These are phyloP conservation scores for Anethum foeniculum DNA, from an alignment of 140 eudicot species.

Conservation along the genomic window DNA sequence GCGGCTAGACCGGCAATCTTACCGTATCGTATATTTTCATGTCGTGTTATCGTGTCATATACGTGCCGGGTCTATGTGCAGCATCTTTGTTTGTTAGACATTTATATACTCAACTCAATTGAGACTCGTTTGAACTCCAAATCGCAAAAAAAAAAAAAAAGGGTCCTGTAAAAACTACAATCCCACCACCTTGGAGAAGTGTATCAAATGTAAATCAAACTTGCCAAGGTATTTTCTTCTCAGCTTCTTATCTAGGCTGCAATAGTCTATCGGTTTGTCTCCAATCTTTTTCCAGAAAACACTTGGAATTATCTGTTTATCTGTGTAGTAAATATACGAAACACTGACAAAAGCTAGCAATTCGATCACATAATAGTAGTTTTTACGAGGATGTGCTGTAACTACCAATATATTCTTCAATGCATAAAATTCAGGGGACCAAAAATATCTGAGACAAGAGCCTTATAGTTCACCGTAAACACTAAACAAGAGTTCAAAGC, in stretches of 20 bases:
- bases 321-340: slow-evolving; percentile 11
- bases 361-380: not conserved
- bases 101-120: not conserved
- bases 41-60: no score
- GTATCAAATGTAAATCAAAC: not conserved
- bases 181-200: not conserved
- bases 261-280: slow-evolving; percentile 66
- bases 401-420: not conserved
- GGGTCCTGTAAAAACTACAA: not conserved
- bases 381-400: not conserved
- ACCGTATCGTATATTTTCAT: no score
- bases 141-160: not conserved
- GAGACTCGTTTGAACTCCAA: not conserved
- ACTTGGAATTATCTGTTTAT: slow-evolving; percentile 89
- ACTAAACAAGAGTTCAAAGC: not conserved
- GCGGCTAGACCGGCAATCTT: fast-evolving
- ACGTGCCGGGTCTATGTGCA: no score
- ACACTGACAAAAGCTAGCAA: not conserved
- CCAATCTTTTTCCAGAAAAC: slow-evolving; percentile 88
- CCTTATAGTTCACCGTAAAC: no score
- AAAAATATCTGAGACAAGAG: not conserved
- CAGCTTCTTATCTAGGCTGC: slow-evolving; percentile 26
- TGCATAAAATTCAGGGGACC: not conserved
- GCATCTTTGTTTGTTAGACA: no score
- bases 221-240: not conserved